These are phyloP conservation scores for Hemisphaericaspora subhashii DNA, from an alignment of 1,139 yeast species.

Conservation along the genomic window DNA sequence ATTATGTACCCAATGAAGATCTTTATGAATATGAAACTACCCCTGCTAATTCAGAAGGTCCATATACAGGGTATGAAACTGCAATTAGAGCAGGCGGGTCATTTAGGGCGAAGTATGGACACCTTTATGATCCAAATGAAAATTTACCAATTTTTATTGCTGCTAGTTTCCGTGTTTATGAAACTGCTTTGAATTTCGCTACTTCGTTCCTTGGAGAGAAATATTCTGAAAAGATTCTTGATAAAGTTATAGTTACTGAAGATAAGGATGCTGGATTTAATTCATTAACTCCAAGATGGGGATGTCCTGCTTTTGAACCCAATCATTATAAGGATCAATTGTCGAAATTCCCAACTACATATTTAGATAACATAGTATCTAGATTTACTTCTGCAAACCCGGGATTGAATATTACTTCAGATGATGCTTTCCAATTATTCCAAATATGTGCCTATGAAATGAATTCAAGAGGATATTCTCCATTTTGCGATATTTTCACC, in stretches of 20 bases:
- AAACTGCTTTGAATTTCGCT: conserved; percentile 31
- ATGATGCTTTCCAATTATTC: conserved; percentile 43
- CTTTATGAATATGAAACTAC: conserved; percentile 32
- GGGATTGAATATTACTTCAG: conserved; percentile 33
- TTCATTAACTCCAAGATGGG: conserved; percentile 31
- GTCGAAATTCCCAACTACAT: conserved; percentile 23
- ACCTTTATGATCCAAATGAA: conserved; percentile 21
- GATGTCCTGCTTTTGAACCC: conserved; percentile 20
- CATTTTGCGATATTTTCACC: conserved; percentile 53
- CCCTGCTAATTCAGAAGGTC: conserved; percentile 23
- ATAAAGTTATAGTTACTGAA: conserved; percentile 26
- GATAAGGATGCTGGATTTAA: conserved; percentile 26
- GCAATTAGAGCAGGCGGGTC: conserved; percentile 32
- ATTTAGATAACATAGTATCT: conserved; percentile 38
- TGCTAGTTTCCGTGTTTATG: conserved; percentile 31
- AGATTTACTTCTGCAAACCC: conserved; percentile 43
- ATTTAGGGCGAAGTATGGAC: conserved; percentile 30
- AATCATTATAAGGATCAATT: conserved; percentile 14
- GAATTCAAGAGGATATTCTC: conserved; percentile 47
- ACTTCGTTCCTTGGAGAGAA: conserved; percentile 29
- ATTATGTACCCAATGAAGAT: conserved; percentile 23
- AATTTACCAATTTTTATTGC: conserved; percentile 33
- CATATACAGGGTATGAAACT: conserved; percentile 26
- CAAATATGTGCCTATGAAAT: conserved; percentile 56
- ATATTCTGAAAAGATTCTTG: conserved; percentile 16